Evolutionary conservation across 768 basidiomycete genomes (phyloP), one percentile per base, ranked within the genome.

Genomic region (Pleurotus tuoliensis): DNA sequence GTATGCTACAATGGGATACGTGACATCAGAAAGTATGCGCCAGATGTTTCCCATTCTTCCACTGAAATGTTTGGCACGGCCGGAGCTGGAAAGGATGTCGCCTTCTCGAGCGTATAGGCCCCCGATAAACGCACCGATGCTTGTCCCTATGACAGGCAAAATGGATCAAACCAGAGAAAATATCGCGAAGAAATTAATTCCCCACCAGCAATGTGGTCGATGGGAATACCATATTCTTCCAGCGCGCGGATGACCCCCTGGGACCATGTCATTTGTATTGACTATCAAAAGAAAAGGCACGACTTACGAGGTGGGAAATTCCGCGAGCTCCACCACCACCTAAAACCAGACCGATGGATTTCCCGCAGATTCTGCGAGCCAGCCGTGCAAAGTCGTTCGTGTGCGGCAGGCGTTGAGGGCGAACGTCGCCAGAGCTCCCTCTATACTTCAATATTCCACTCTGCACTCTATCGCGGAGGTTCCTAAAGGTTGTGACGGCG

Each of bases 311-410:
- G 69, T 77, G 75, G 15, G 75, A 71, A 54, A 79, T 74, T 48
- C 79, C 97, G 41, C 97, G 82, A 13, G 95, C 97, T 15, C 97
- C 97, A n/a, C 97, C 97, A 5, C 97, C 97, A 16, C 97, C 97
- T 1, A 99, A 81, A 5, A 98, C 94, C 44, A 99, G 74, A 1
- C 95, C 97, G 57, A 98, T 90, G 6, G 91, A 92, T 64, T 87
- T 91, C 12, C 95, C 97, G 65, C 94, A 97, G 38, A 98, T 82
- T 49, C 94, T 74, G 56, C 97, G 76, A 1, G 97, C 97, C 39
- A 99, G 73, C 18, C 97, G 80, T 7, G 94, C 87, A 68, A 98
- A 98, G 67, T 99, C 97, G 61, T 88, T 94, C 60, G 82, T 83
- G 66, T 94, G 87, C 4, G 89, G 82, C n/a, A 85, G 82, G 1